Percentiles rank a stretch among this genome's conserved stretches.
phyloP scores from a whole-genome alignment of 768 basidiomycete genomes.

The Pleurotus giganteus region DNA sequence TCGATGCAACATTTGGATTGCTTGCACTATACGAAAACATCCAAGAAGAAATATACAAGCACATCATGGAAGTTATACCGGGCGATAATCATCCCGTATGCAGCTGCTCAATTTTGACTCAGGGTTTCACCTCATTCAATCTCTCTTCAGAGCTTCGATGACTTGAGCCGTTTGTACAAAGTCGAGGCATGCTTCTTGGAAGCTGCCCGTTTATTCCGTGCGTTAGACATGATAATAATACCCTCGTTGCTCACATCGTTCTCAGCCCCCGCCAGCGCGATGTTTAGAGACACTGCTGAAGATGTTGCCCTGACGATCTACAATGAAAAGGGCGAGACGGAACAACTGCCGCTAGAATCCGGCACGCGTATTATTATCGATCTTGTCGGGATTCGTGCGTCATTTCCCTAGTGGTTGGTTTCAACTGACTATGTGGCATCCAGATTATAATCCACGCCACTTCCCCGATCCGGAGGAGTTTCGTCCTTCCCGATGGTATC shows the following conservation, averaged over 20 bases:
- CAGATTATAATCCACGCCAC: constrained; percentile 28
- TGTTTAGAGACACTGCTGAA: constrained; percentile 40
- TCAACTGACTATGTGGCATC: not conserved
- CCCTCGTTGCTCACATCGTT: not conserved
- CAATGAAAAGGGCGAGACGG: not conserved
- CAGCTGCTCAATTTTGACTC: constrained; percentile 11
- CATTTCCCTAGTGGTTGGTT: constrained; percentile 3
- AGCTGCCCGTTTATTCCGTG: constrained; percentile 44
- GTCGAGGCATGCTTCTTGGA: constrained; percentile 44
- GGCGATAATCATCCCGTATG: constrained; percentile 28
- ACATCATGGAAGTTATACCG: constrained; percentile 37
- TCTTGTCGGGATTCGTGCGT: constrained; percentile 47
- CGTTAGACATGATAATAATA: constrained; percentile 19
- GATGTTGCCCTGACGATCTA: constrained; percentile 41
- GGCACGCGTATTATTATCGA: constrained; percentile 33
- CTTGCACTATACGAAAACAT: constrained; percentile 43
- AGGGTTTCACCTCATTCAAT: not conserved
- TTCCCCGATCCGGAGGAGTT: constrained; percentile 27
- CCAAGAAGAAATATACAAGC: constrained; percentile 45
- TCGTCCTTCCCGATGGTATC: constrained; percentile 33
- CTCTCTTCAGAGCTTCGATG: constrained; percentile 30
- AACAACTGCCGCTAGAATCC: not conserved
- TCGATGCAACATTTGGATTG: constrained; percentile 45
- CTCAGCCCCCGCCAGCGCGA: constrained; percentile 35
- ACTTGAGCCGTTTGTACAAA: constrained; percentile 37